phyloP scores from a whole-genome alignment of 2,329 filamentous ascomycete species.

The Talaromyces verruculosus region DNA sequence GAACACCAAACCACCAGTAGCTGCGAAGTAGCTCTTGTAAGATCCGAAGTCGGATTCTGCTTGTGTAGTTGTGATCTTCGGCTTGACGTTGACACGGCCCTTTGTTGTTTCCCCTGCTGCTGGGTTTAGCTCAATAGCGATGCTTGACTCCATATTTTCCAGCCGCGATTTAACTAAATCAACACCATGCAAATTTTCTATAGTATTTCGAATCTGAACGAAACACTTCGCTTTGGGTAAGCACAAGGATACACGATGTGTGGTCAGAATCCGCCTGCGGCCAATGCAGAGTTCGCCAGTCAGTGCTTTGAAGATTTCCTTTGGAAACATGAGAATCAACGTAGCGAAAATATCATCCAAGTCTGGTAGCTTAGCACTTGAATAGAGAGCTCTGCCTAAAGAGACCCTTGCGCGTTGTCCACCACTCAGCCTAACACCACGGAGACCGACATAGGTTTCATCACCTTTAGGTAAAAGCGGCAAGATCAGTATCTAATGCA shows the following conservation, averaged over 20 bases:
- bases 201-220: conserved; percentile 63
- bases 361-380: conserved; percentile 70
- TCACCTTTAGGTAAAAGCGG: conserved; percentile 77
- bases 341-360: conserved; percentile 81
- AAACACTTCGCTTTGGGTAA: conserved; percentile 70
- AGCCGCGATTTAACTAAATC: neutral
- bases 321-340: conserved; percentile 79
- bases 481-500: conserved; percentile 71
- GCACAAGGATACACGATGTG: conserved; percentile 75
- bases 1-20: neutral
- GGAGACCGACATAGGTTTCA: conserved; percentile 75
- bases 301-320: conserved; percentile 73
- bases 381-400: conserved; percentile 76
- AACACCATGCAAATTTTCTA: neutral
- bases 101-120: neutral
- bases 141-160: neutral
- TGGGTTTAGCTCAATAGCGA: neutral
- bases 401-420: conserved; percentile 81
- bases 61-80: neutral
- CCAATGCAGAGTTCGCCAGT: conserved; percentile 67
- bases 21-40: conserved; percentile 1
- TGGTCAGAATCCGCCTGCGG: conserved; percentile 74
- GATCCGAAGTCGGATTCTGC: neutral
- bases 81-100: neutral
- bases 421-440: conserved; percentile 79